Evolutionary conservation across 305 asterid genomes (phyloP), one percentile per base, ranked within the genome.

Genomic region (Fraxinus albicans): DNA sequence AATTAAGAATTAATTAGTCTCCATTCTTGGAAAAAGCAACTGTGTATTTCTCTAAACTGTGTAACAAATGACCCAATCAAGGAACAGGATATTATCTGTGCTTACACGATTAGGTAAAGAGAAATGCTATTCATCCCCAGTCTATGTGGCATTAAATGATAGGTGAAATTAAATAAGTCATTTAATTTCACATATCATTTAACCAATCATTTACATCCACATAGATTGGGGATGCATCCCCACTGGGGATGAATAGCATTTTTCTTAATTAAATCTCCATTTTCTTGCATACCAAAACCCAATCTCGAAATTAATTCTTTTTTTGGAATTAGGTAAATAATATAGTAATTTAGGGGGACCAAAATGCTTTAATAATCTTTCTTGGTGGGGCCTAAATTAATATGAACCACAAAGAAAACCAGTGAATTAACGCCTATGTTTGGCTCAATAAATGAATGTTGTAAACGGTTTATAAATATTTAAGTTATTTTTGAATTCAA

Each of bases 321-420:
- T n/a, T n/a, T n/a, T n/a, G n/a, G n/a, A n/a, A 69, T 38, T 42
- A 17, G 27, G 13, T 58, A 8, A 63, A 63, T 63, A 63, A 19
- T 23, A 8, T 8, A 63, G 31, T 23, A 63, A 76, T 50, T 50
- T 76, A 82, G 60, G 38, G 82, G 85, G 88, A 13, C 80, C 87
- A 85, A 0, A 27, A 65, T 70, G 25, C 21, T 12, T 73, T 27
- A 83, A 84, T 67, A 78, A 84, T 77, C 72, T 47, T 47, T 80
- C 42, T 60, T 79, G 79, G 93, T 89, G 78, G 93, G 86, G 78
- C 91, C 90, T 85, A 7, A 78, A 80, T 89, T 60, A 9, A 86
- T 87, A 77, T 83, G 79, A 84, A 12, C 91, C 93, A 89, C 89
- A 38, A 82, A 78, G 5, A 19, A 31, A 83, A 63, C 53, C 85